Base-by-base conservation (phyloP, 78 protist genomes). In the Dictyostelium capitatum region DNA sequence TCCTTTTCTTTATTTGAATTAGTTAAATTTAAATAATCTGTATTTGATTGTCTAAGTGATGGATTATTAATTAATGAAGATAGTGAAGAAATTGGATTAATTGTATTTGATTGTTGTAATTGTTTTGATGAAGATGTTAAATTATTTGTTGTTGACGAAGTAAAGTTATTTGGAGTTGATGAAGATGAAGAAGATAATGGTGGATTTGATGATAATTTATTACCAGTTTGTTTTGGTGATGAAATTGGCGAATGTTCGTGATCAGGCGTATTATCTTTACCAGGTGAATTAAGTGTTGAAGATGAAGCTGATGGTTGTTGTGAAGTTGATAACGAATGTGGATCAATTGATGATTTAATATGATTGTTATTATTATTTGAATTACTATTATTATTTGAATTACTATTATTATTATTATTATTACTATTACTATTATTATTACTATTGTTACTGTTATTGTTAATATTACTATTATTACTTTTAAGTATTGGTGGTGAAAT, bases 191-290 rank as follows among this genome's bases (percentile, higher is more conserved):
- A 30, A 19, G 73, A 6, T 7, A 32, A 28, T 64, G 73, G 73
- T 4, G 73, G 23, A 28, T 28, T 25, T 43, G 79, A 72, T 12
- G 79, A 41, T 12, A 78, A 12, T 11, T 25, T 78, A 20, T 12
- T 25, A n/a, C 67, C 32, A 11, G 20, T 17, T 78, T 78, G 83
- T 54, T 85, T 85, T 62, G 92, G 92, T 30, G 92, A 85, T 28
- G 51, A 43, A 20, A 56, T 64, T 46, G 92, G 92, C 4, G 92
- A 85, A 8, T 54, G 28, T 37, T 37, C 43, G 2, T 37, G 43
- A 8, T 64, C 77, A 11, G 83, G 67, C 12, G 92, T 32, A 54
- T 78, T 78, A 54, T 78, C 83, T 53, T 53, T 47, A 51, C 7
- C 32, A 20, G 83, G 83, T 32, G 83, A 78, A 48, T 10, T 85